phyloP scores from a whole-genome alignment of 768 basidiomycete species.

The Gymnopilus dilepis region DNA sequence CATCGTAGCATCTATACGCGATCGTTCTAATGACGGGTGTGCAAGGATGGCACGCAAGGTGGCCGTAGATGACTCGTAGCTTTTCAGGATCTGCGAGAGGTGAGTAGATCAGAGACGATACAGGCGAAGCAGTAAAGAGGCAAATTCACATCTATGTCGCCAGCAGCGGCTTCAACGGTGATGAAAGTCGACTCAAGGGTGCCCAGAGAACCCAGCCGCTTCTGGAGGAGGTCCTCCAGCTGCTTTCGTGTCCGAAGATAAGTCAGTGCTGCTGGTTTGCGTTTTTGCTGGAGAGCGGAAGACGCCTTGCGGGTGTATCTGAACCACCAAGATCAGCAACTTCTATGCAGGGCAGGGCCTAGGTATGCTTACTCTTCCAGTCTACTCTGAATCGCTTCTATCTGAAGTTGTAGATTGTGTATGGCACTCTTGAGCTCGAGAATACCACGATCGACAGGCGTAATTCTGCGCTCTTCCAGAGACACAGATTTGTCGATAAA shows the following conservation, averaged over 20 bases:
- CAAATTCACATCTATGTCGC: constrained; percentile 76
- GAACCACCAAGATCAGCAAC: not conserved
- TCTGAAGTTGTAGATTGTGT: constrained; percentile 66
- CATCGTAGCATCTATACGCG: constrained; percentile 84
- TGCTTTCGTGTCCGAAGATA: constrained; percentile 84
- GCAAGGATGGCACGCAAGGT: constrained; percentile 79
- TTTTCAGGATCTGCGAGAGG: constrained; percentile 75
- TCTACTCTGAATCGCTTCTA: constrained; percentile 68
- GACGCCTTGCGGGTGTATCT: constrained; percentile 76
- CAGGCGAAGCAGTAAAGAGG: not conserved
- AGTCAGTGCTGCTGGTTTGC: constrained; percentile 74
- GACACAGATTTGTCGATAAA: constrained; percentile 55
- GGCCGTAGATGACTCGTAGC: constrained; percentile 81
- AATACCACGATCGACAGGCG: constrained; percentile 82
- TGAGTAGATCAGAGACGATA: not conserved
- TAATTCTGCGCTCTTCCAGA: constrained; percentile 53
- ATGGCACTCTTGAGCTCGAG: constrained; percentile 81
- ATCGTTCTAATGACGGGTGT: constrained; percentile 81
- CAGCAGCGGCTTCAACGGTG: constrained; percentile 87
- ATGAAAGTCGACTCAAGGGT: constrained; percentile 79
- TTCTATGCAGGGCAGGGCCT: not conserved
- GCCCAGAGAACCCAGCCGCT: constrained; percentile 74
- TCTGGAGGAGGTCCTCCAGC: constrained; percentile 75
- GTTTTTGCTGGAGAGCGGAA: constrained; percentile 67
- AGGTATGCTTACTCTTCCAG: constrained; percentile 66